These are phyloP conservation scores for Claviceps humidiphila DNA, from an alignment of 2,329 filamentous ascomycete species.

Conservation along the genomic window DNA sequence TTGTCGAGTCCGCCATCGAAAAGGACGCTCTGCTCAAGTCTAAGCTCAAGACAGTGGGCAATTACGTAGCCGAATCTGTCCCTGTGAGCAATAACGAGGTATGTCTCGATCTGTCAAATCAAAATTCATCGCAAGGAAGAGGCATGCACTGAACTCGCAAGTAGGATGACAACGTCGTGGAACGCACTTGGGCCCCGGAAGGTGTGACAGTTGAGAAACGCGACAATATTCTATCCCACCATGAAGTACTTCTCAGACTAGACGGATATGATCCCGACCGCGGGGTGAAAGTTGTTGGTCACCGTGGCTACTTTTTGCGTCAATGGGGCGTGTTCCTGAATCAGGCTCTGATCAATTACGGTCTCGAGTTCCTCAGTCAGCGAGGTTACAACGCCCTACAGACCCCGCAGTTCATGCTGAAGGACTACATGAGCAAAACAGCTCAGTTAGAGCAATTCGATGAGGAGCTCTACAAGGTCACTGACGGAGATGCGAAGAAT, in stretches of 20 bases:
- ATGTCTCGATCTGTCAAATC: neutral
- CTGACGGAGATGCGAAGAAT: slow-evolving; percentile 70
- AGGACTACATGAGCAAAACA: slow-evolving; percentile 94
- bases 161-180: slow-evolving; percentile 64
- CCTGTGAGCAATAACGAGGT: slow-evolving; percentile 72
- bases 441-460: slow-evolving; percentile 96
- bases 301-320: slow-evolving; percentile 85
- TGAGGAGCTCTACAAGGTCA: slow-evolving; percentile 95
- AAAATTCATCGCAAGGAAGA: neutral
- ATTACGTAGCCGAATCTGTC: slow-evolving; percentile 69
- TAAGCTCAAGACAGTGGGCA: slow-evolving; percentile 68
- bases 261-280: slow-evolving; percentile 90
- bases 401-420: slow-evolving; percentile 87
- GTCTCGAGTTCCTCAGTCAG: slow-evolving; percentile 71
- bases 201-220: slow-evolving; percentile 62
- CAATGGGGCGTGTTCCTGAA: slow-evolving; percentile 86
- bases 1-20: slow-evolving; percentile 59
- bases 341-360: slow-evolving; percentile 89
- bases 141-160: neutral
- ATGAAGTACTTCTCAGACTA: slow-evolving; percentile 78
- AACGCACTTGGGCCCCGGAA: slow-evolving; percentile 70
- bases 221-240: slow-evolving; percentile 65
- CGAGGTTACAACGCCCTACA: slow-evolving; percentile 75
- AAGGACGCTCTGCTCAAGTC: slow-evolving; percentile 62
- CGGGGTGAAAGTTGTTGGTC: slow-evolving; percentile 85